These are phyloP conservation scores for Hericium alpestre DNA, from an alignment of 768 basidiomycete genomes.

Conservation along the genomic window DNA sequence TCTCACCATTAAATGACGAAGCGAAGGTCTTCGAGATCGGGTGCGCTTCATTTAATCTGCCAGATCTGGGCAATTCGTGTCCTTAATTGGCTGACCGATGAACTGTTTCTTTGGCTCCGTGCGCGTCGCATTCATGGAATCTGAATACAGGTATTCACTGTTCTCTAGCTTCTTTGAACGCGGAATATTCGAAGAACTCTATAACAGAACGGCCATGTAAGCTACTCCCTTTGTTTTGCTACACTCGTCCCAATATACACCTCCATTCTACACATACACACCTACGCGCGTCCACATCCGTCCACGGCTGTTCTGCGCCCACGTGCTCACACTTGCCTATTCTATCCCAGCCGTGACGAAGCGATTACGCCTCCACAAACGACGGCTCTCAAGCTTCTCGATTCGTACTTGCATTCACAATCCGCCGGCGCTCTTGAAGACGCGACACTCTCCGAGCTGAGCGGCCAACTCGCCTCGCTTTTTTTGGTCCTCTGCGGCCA, in stretches of 20 bases:
- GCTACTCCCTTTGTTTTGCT: not conserved
- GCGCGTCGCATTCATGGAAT: not conserved
- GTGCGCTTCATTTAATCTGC: conserved; percentile 27
- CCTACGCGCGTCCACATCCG: not conserved
- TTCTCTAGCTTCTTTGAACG: conserved; percentile 10
- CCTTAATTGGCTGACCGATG: not conserved
- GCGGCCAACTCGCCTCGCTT: conserved; percentile 2
- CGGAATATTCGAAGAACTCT: conserved; percentile 11
- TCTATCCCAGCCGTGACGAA: conserved; percentile 45
- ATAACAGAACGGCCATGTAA: conserved; percentile 8
- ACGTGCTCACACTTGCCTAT: not conserved
- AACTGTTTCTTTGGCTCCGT: not conserved
- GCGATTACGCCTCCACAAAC: conserved; percentile 78
- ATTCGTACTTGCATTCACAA: conserved; percentile 64
- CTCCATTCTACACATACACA: not conserved
- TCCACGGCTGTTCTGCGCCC: not conserved
- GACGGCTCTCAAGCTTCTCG: conserved; percentile 77
- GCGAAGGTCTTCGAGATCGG: conserved; percentile 69
- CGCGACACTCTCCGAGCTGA: not conserved
- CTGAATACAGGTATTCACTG: conserved; percentile 4
- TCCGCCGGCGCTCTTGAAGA: conserved; percentile 11
- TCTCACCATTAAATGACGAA: not conserved
- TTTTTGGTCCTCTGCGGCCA: conserved; percentile 2
- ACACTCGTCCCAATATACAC: not conserved
- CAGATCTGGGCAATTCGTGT: conserved; percentile 6